phyloP scores from a whole-genome alignment of 257 asterid genomes.

The Pogostemon cablin region DNA sequence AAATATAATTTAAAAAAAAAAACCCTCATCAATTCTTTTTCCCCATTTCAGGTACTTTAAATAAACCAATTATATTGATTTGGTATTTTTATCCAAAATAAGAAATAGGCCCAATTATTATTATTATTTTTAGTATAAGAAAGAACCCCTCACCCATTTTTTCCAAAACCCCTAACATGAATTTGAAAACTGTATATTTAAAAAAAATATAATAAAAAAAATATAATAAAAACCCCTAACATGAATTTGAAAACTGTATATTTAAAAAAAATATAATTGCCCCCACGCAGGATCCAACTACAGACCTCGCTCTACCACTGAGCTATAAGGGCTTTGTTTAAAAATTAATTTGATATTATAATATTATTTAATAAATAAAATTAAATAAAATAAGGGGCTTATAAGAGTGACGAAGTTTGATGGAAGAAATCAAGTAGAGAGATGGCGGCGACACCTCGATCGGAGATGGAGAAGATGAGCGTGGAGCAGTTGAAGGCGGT shows the following conservation, averaged over 20 bases:
- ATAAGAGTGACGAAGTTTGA: background rate
- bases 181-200: background rate
- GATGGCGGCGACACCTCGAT: conserved; percentile 48
- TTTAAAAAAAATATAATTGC: background rate
- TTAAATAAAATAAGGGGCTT: background rate
- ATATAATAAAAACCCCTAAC: too few species aligned
- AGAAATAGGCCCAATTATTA: too few species aligned
- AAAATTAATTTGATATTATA: background rate
- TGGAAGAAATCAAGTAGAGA: conserved; percentile 4
- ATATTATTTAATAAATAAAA: background rate
- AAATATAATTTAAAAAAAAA: too few species aligned
- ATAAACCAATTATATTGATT: too few species aligned
- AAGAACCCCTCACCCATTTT: too few species aligned
- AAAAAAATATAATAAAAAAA: background rate
- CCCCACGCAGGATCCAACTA: conserved; percentile 47
- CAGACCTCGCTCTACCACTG: conserved; percentile 56
- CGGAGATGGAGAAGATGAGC: conserved; percentile 74
- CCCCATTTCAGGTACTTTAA: too few species aligned
- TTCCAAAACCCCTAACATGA: too few species aligned
- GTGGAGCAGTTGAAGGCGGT: conserved; percentile 74
- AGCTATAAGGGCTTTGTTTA: conserved; percentile 38
- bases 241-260: background rate
- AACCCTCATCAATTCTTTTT: too few species aligned
- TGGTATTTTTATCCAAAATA: too few species aligned
- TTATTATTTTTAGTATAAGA: too few species aligned